Percentiles rank a stretch among this genome's conserved stretches.
These are phyloP conservation scores for Colletotrichum brevisporum DNA, from an alignment of 2,329 filamentous ascomycete species.

Conservation along the genomic window DNA sequence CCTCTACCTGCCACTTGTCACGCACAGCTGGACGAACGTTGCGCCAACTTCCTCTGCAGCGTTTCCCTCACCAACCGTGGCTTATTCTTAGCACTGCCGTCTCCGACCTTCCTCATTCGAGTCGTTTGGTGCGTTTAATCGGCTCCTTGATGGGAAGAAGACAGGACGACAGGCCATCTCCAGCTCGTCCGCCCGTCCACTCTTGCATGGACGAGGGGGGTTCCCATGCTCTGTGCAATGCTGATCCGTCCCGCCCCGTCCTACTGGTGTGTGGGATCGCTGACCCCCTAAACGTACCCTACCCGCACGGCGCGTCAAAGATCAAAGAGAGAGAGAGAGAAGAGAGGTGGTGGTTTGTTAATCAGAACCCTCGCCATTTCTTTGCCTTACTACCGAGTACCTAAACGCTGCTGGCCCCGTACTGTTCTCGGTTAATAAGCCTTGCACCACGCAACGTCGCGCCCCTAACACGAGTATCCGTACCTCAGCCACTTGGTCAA, in stretches of 20 bases:
- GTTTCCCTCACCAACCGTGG: conserved; percentile 32
- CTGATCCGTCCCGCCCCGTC: conserved; percentile 33
- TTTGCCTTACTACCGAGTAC: background rate
- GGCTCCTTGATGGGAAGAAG: conserved; percentile 35
- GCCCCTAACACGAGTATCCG: conserved; percentile 4
- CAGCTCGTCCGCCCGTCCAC: conserved; percentile 8
- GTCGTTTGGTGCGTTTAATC: conserved; percentile 35
- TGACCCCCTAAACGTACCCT: background rate
- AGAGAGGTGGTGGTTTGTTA: background rate
- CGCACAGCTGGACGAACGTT: conserved; percentile 34
- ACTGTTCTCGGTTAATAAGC: background rate
- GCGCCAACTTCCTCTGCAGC: conserved; percentile 17
- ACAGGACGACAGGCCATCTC: conserved; percentile 31
- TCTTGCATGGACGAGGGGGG: conserved; percentile 8
- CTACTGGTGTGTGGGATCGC: conserved; percentile 29
- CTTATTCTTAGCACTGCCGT: conserved; percentile 38
- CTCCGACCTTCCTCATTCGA: conserved; percentile 30
- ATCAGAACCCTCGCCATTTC: background rate
- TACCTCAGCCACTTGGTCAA: conserved; percentile 1
- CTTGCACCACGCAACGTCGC: background rate
- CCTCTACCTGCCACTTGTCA: conserved; percentile 34
- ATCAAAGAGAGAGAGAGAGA: no score
- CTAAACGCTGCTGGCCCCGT: background rate
- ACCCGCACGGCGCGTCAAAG: background rate
- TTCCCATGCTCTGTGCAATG: background rate